phyloP scores from a whole-genome alignment of 2,329 filamentous ascomycete species.

The Paecilomyces dactylethromorphus region DNA sequence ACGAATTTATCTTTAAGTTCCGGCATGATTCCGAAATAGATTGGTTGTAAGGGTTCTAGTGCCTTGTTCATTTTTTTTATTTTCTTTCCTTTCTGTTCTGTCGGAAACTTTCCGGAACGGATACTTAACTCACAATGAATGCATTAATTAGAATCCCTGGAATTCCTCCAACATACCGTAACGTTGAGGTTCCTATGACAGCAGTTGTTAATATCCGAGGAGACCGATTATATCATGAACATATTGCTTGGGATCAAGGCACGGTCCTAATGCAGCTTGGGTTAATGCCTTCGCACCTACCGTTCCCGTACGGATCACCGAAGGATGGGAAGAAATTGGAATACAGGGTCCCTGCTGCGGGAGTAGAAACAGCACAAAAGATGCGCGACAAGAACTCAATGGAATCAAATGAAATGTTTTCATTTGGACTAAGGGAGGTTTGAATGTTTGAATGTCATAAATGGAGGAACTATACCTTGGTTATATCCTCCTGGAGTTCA shows the following conservation, averaged over 20 bases:
- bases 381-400: too few relatives aligned
- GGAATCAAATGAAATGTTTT: too few relatives aligned
- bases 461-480: too few relatives aligned
- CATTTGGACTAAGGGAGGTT: too few relatives aligned
- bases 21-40: slow-evolving; percentile 59
- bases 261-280: neutral
- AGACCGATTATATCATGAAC: neutral
- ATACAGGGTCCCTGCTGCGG: neutral
- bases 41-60: slow-evolving; percentile 51
- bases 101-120: too few relatives aligned
- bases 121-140: too few relatives aligned
- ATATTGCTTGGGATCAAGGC: neutral
- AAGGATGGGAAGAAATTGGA: neutral
- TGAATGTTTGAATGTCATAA: too few relatives aligned
- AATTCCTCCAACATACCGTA: neutral
- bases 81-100: too few relatives aligned
- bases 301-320: neutral
- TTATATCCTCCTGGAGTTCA: too few relatives aligned
- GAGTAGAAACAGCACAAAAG: neutral
- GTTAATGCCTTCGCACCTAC: neutral
- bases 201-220: neutral
- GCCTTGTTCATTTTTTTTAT: too few relatives aligned
- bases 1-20: slow-evolving; percentile 62
- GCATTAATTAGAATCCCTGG: neutral
- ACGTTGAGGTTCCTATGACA: neutral